Base-by-base conservation (phyloP, 208 protist genomes). In the Leishmania mexicana region DNA sequence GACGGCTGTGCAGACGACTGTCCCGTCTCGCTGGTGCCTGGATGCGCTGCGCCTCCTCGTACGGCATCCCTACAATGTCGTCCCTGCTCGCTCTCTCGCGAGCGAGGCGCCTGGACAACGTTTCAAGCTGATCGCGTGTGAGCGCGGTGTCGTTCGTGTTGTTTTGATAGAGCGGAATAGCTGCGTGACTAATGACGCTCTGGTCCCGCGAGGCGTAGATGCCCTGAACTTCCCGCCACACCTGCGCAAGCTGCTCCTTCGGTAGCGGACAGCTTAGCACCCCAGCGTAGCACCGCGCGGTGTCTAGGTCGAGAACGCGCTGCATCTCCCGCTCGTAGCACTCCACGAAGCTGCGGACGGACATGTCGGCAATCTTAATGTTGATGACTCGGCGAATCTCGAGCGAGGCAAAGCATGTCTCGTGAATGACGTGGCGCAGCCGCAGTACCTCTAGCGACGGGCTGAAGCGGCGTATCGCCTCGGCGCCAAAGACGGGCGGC, bases 371-470 rank as follows among this genome's bases (percentile, higher is more conserved):
- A 24, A 78, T 77, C 62, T 88, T 83, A 71, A 91, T 85, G 42
- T 87, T 81, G 51, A 86, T 85, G 47, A 92, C 86, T 8, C 83
- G 91, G 19, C 91, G 89, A 49, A 88, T 88, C 68, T 75, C 70
- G 17, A 87, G 82, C 10, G 91, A 93, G 57, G 89, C 85, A 42
- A 93, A 89, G 83, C 91, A 93, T 40, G 84, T 85, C 65, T 93
- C 87, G 75, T 88, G 85, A 3, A 94, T 78, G n/a, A 91, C 72
- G 73, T 85, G 80, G 53, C 76, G 54, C 38, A 94, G 60, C 3
- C 79, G 81, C 68, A 86, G 68, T 64, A 89, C 84, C 60, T 85
- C 84, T 40, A 88, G 45, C 57, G 72, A 83, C 10, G 87, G 84
- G 70, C 85, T 89, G 81, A 90, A 94, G 74, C 65, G 75, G 71